Evolutionary conservation across 495 filamentous ascomycete genomes (phyloP), one percentile per base, ranked within the genome.

Genomic region (Penicillium lagena): DNA sequence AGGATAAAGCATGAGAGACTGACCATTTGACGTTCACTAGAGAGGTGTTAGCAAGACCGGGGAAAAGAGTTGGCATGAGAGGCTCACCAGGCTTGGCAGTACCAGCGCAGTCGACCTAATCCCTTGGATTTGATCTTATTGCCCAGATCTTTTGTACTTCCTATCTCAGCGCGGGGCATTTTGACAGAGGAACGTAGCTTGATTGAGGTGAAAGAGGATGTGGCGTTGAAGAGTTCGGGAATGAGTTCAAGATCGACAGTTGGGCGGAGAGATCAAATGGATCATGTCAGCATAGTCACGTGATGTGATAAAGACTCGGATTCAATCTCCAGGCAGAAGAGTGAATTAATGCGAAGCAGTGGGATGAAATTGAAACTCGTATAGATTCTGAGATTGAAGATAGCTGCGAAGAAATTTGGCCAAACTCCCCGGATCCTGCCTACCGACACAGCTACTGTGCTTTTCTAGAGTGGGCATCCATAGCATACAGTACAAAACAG

Each of bases 141-240:
- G 64, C 75, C 78, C 38, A 97, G 76, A 50, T 87, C 77, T 58
- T 97, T 97, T 4, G 81, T 87, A 28, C 79, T 82, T 17, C 93
- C 94, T 14, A 87, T 81, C 72, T 97, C 93, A 47, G 94, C 94
- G 68, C 83, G 83, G 43, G 86, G 86, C 94, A 97, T 98, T n/a
- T 56, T 86, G 71, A 11, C 40, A 9, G 22, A 11, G 27, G 37
- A 33, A 31, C 5, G 42, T 37, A 34, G 40, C 22, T 33, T 9
- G 27, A 33, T 41, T 34, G 41, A 29, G 34, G 30, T 27, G 14
- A 17, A 11, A 15, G 40, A 33, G 34, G 14, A 41, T n/a, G 22
- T 22, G 22, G 22, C 22, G 22, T 22, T 22, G 22, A 22, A 22
- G 22, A 22, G 17, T 17, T 17, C 17, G 17, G 17, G 17, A 17